Percentiles rank a stretch among this genome's conserved stretches.
Conservation (phyloP, 192 early-diverging fungal species). For the Backusella sp. region DNA sequence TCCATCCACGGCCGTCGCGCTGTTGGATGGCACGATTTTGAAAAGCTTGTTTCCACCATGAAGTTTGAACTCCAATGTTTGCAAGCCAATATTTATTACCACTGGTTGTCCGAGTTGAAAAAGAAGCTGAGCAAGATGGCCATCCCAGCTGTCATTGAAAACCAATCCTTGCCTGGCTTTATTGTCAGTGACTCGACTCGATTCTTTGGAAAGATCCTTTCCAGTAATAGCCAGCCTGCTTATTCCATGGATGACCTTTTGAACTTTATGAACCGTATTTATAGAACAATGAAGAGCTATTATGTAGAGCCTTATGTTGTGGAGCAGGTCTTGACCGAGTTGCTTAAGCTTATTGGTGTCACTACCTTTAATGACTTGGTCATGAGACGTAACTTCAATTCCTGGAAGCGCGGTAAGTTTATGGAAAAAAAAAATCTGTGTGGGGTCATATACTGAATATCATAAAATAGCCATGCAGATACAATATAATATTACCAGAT, state of each 20-base stretch:
- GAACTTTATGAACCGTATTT: constrained; percentile 92
- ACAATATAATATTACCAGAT: constrained; percentile 95
- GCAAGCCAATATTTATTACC: constrained; percentile 93
- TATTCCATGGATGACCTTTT: constrained; percentile 96
- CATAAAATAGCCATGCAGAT: constrained; percentile 82
- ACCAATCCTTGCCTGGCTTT: constrained; percentile 94
- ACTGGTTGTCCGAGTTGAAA: constrained; percentile 96
- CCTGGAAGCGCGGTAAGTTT: constrained; percentile 88
- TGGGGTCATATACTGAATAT: no score
- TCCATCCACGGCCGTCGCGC: constrained; percentile 53
- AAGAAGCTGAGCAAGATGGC: constrained; percentile 94
- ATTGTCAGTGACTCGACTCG: constrained; percentile 87
- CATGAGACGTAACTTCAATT: constrained; percentile 98
- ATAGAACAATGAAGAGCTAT: constrained; percentile 95
- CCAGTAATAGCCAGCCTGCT: constrained; percentile 65
- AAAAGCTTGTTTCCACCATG: constrained; percentile 81
- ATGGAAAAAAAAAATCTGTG: not conserved
- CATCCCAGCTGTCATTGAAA: constrained; percentile 95
- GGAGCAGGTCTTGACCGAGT: constrained; percentile 91
- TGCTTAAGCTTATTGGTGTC: constrained; percentile 92
- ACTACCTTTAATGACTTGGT: constrained; percentile 96
- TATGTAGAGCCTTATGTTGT: constrained; percentile 92
- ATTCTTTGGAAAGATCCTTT: constrained; percentile 88
- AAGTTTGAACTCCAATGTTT: constrained; percentile 91
- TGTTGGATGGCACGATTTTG: constrained; percentile 66